phyloP scores from a whole-genome alignment of 768 basidiomycete genomes.

The Pisolithus albus region DNA sequence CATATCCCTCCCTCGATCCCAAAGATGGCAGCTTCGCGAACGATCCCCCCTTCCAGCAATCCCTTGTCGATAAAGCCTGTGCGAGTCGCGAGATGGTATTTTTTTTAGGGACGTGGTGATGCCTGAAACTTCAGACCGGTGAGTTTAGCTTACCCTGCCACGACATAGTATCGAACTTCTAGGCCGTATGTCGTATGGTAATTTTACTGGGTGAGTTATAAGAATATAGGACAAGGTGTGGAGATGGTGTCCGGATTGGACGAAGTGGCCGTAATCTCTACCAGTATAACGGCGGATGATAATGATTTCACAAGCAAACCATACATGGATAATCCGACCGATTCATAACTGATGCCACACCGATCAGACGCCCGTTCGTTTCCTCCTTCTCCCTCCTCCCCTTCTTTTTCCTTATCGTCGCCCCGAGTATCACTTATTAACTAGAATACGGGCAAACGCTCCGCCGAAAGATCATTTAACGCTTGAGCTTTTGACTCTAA shows the following conservation, averaged over 20 bases:
- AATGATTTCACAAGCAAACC: too few relatives aligned
- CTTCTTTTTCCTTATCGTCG: slow-evolving; percentile 3
- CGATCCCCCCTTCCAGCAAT: slow-evolving; percentile 66
- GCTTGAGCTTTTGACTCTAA: too few relatives aligned
- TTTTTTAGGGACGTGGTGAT: too few relatives aligned
- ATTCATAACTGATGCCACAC: background rate
- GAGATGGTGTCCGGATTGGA: background rate
- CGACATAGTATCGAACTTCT: slow-evolving; percentile 16
- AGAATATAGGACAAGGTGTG: background rate
- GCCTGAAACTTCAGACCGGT: too few relatives aligned
- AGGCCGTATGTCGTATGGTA: background rate
- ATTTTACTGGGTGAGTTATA: background rate
- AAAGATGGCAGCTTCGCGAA: slow-evolving; percentile 59
- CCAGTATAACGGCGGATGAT: slow-evolving; percentile 1
- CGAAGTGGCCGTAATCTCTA: too few relatives aligned
- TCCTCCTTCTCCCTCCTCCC: slow-evolving; percentile 1
- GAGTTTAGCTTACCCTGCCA: slow-evolving; percentile 16
- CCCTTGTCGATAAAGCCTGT: slow-evolving; percentile 78
- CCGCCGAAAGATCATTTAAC: too few relatives aligned
- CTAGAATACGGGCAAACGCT: too few relatives aligned
- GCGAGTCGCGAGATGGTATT: too few relatives aligned
- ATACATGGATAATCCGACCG: background rate
- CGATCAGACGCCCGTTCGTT: slow-evolving; percentile 8
- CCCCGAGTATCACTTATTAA: background rate
- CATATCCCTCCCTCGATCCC: slow-evolving; percentile 26